These are phyloP conservation scores for Microascus cirrosus DNA, from an alignment of 2,329 filamentous ascomycete genomes.

Conservation along the genomic window DNA sequence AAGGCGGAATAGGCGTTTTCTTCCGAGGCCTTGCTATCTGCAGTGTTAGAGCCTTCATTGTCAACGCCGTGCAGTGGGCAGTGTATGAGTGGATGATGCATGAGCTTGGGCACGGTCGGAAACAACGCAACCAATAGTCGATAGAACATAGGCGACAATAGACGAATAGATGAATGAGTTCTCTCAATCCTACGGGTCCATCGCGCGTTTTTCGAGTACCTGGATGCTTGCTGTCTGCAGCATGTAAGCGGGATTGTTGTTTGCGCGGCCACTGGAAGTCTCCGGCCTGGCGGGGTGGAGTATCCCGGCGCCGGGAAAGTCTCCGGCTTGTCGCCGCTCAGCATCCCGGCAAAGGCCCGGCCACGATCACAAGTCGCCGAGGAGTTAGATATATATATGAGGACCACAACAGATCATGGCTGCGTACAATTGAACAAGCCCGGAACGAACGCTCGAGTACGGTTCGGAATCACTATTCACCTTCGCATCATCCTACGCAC, in stretches of 20 bases:
- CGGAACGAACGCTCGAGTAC: too few species aligned
- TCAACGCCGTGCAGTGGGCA: constrained; percentile 90
- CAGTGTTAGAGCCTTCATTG: constrained; percentile 76
- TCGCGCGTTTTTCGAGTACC: not conserved
- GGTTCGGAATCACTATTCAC: not conserved
- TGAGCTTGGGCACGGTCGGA: constrained; percentile 22
- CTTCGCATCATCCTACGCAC: not conserved
- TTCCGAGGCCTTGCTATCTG: constrained; percentile 71
- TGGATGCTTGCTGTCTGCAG: too few species aligned
- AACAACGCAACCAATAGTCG: not conserved
- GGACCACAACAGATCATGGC: too few species aligned
- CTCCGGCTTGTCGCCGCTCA: not conserved
- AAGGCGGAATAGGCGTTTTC: constrained; percentile 52
- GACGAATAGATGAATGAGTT: not conserved
- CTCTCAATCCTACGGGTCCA: not conserved
- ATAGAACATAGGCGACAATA: not conserved
- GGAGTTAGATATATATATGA: too few species aligned
- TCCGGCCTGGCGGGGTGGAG: not conserved
- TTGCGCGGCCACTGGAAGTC: not conserved
- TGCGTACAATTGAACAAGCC: too few species aligned
- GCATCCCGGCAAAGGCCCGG: too few species aligned
- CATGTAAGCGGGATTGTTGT: not conserved
- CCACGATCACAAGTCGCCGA: too few species aligned
- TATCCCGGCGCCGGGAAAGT: not conserved
- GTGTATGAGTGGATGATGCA: constrained; percentile 83